Evolutionary conservation across 768 basidiomycete species (phyloP).

Genomic region (Suillus clintonianus): DNA sequence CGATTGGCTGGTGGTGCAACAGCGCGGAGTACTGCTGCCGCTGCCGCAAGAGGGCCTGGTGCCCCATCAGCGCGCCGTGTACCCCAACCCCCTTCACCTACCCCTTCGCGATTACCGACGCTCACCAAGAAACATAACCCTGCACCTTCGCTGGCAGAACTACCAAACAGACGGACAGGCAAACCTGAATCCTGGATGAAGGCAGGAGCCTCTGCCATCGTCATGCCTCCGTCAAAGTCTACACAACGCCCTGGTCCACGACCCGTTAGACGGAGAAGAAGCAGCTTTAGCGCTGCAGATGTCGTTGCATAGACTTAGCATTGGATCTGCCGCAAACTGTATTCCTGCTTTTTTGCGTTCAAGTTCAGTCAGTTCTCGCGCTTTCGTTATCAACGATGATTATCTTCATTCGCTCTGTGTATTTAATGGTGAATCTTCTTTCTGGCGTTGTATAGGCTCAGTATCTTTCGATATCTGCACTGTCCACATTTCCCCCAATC

Average conservation of each 20-base stretch:
- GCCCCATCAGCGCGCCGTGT: constrained; percentile 37
- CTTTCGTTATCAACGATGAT: constrained; percentile 6
- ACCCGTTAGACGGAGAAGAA: constrained; percentile 72
- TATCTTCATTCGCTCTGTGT: constrained; percentile 15
- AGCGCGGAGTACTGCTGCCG: constrained; percentile 48
- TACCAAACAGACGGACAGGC: constrained; percentile 40
- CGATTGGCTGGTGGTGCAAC: constrained; percentile 56
- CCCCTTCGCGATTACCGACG: constrained; percentile 78
- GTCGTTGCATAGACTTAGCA: constrained; percentile 61
- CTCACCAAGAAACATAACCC: constrained; percentile 55
- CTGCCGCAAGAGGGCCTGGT: constrained; percentile 34
- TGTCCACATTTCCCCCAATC: constrained; percentile 13
- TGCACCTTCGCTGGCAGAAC: constrained; percentile 51
- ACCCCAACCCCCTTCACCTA: constrained; percentile 56
- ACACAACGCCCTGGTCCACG: constrained; percentile 73
- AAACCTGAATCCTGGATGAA: constrained; percentile 76
- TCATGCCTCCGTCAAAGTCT: constrained; percentile 68
- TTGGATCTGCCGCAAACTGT: constrained; percentile 4
- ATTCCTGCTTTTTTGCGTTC: constrained; percentile 15
- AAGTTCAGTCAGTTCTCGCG: constrained; percentile 7
- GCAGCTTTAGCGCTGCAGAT: constrained; percentile 87
- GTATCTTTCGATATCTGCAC: constrained; percentile 18
- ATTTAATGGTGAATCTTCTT: constrained; percentile 30
- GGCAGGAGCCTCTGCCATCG: constrained; percentile 64
- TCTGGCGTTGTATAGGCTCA: constrained; percentile 31